Evolutionary conservation across 1,139 yeast species (phyloP).

Genomic region (Magnusiomyces tetraspermus): DNA sequence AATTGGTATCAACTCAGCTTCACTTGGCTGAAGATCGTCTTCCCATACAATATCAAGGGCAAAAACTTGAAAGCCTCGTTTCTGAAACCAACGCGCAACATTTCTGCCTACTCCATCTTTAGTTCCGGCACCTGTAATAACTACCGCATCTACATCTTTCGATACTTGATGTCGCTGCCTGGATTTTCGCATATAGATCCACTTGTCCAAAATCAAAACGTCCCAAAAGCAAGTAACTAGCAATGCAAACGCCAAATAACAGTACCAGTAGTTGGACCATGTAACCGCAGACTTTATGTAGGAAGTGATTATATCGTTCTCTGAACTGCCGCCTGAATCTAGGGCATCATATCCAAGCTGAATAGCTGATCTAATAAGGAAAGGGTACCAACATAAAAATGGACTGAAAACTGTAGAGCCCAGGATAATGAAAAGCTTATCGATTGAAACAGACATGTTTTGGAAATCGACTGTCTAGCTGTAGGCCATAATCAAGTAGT

Average conservation of each 20-base stretch:
- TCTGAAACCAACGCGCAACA: constrained; percentile 34
- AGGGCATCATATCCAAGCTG: not conserved
- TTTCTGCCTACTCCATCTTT: constrained; percentile 46
- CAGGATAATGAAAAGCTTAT: constrained; percentile 1
- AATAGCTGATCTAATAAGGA: not conserved
- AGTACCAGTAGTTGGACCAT: not conserved
- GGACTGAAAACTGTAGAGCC: constrained; percentile 7
- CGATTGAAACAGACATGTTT: constrained; percentile 3
- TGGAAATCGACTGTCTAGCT: not conserved
- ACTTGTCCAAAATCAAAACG: not conserved
- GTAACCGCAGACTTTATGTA: not conserved
- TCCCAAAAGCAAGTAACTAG: constrained; percentile 1
- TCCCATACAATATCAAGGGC: constrained; percentile 40
- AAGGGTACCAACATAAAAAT: constrained; percentile 4
- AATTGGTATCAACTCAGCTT: constrained; percentile 24
- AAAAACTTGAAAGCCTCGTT: constrained; percentile 34
- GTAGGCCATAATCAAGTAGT: not conserved
- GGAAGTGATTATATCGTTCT: not conserved
- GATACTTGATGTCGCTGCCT: constrained; percentile 18
- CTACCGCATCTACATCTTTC: constrained; percentile 30
- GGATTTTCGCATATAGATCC: constrained; percentile 1
- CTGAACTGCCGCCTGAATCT: not conserved
- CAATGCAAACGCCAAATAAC: not conserved
- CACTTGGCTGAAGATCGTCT: constrained; percentile 9
- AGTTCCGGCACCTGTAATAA: constrained; percentile 57